Conservation (phyloP, 768 basidiomycete species). For the Nidularia pulvinata region DNA sequence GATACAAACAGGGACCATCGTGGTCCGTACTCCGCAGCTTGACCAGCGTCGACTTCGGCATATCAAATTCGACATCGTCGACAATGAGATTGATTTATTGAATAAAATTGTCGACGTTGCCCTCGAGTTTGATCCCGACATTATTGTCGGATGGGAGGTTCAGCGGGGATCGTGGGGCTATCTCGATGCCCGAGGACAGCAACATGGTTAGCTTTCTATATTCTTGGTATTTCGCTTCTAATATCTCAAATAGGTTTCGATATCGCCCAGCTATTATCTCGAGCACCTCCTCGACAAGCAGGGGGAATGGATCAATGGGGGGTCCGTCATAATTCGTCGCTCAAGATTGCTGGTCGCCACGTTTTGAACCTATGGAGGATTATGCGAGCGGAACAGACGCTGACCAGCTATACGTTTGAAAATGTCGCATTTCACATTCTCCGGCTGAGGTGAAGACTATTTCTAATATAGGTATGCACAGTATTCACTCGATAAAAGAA, state of each 20-base stretch:
- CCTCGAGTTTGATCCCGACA: constrained; percentile 83
- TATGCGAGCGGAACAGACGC: constrained; percentile 80
- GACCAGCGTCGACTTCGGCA: constrained; percentile 40
- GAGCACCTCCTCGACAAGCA: constrained; percentile 56
- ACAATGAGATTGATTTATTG: constrained; percentile 78
- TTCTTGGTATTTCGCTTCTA: not conserved
- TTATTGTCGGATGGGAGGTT: constrained; percentile 91
- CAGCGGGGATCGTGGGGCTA: constrained; percentile 93
- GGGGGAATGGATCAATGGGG: constrained; percentile 67
- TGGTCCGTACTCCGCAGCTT: constrained; percentile 38
- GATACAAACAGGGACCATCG: constrained; percentile 49
- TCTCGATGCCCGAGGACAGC: constrained; percentile 61
- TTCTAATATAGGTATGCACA: not conserved
- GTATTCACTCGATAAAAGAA: constrained; percentile 33
- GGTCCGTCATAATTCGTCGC: constrained; percentile 71
- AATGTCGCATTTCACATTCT: constrained; percentile 86
- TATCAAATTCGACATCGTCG: constrained; percentile 48
- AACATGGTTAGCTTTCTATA: constrained; percentile 44
- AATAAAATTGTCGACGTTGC: constrained; percentile 78
- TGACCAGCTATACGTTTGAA: constrained; percentile 87
- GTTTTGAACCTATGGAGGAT: constrained; percentile 93
- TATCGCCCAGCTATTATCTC: constrained; percentile 69
- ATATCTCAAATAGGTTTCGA: constrained; percentile 56
- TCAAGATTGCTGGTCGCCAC: constrained; percentile 87
- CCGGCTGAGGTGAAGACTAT: constrained; percentile 57